phyloP scores from a whole-genome alignment of 1,139 yeast genomes.

The Suzukiozyma palmioleophila region DNA sequence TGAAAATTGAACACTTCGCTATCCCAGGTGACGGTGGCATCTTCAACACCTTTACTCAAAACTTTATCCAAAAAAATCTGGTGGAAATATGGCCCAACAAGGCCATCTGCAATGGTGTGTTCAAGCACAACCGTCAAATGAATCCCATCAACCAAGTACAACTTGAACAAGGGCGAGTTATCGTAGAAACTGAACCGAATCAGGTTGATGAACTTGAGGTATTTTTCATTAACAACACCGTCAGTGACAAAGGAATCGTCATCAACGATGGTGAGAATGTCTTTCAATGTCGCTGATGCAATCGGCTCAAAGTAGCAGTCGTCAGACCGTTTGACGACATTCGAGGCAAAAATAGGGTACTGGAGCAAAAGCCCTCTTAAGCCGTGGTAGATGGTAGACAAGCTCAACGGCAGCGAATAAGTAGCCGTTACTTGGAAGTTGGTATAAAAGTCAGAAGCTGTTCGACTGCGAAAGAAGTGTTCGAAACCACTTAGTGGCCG shows the following conservation, averaged over 20 bases:
- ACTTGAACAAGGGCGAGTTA: conserved; percentile 28
- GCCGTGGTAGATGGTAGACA: conserved; percentile 20
- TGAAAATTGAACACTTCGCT: conserved; percentile 18
- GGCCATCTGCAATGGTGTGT: conserved; percentile 41
- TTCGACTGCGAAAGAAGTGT: conserved; percentile 33
- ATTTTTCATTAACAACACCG: conserved; percentile 22
- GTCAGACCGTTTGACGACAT: conserved; percentile 17
- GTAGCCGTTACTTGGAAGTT: conserved; percentile 35
- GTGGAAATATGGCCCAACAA: conserved; percentile 37
- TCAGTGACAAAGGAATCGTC: conserved; percentile 12
- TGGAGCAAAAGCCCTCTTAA: conserved; percentile 31
- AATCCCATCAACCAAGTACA: conserved; percentile 21
- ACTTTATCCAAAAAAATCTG: conserved; percentile 30
- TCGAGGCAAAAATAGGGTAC: conserved; percentile 31
- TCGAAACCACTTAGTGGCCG: conserved; percentile 32
- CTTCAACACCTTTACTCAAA: conserved; percentile 8
- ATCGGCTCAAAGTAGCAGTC: conserved; percentile 23
- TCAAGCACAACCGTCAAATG: conserved; percentile 31
- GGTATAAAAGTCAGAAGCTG: conserved; percentile 24
- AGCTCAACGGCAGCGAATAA: conserved; percentile 22
- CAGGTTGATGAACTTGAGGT: conserved; percentile 22
- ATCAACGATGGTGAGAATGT: conserved; percentile 15
- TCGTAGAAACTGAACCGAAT: conserved; percentile 20
- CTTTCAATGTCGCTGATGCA: conserved; percentile 17
- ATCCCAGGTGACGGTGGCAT: conserved; percentile 1